phyloP scores from a whole-genome alignment of 768 basidiomycete species.

The Hygrophorus russula region DNA sequence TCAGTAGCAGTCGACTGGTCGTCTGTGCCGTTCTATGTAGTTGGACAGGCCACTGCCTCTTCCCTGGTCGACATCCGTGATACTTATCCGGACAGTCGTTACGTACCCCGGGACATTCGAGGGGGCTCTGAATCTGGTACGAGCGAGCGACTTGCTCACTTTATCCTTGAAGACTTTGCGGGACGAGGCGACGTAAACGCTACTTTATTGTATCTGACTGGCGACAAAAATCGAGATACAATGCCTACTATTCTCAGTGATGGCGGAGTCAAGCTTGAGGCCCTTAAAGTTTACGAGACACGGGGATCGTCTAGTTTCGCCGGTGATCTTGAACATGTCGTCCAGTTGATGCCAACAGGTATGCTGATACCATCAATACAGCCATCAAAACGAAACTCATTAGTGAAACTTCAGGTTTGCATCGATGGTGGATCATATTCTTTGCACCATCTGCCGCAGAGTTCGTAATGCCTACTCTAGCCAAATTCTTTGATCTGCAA shows the following conservation, averaged over 20 bases:
- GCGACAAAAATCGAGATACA: slow-evolving; percentile 78
- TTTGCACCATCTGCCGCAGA: slow-evolving; percentile 68
- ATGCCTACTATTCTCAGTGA: slow-evolving; percentile 38
- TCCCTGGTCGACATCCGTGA: slow-evolving; percentile 28
- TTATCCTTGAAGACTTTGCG: slow-evolving; percentile 35
- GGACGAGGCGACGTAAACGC: slow-evolving; percentile 6
- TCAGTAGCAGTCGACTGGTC: slow-evolving; percentile 35
- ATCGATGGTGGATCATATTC: slow-evolving; percentile 57
- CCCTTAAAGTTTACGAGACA: slow-evolving; percentile 65
- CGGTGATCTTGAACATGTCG: slow-evolving; percentile 22
- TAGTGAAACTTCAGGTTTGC: slow-evolving; percentile 9
- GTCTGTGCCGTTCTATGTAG: slow-evolving; percentile 62
- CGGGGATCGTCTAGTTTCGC: slow-evolving; percentile 41
- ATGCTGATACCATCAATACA: not conserved
- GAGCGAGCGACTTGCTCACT: slow-evolving; percentile 53
- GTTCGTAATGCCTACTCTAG: slow-evolving; percentile 41
- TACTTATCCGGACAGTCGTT: slow-evolving; percentile 13
- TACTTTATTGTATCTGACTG: slow-evolving; percentile 63
- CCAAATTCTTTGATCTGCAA: slow-evolving; percentile 29
- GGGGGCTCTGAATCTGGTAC: slow-evolving; percentile 46
- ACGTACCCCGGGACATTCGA: slow-evolving; percentile 21
- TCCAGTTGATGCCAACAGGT: slow-evolving; percentile 11
- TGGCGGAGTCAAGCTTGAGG: slow-evolving; percentile 31
- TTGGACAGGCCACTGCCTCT: slow-evolving; percentile 54
- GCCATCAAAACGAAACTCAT: slow-evolving; percentile 1